Base-by-base conservation (phyloP, 2,329 filamentous ascomycete genomes). In the Talaromyces funiculosus region DNA sequence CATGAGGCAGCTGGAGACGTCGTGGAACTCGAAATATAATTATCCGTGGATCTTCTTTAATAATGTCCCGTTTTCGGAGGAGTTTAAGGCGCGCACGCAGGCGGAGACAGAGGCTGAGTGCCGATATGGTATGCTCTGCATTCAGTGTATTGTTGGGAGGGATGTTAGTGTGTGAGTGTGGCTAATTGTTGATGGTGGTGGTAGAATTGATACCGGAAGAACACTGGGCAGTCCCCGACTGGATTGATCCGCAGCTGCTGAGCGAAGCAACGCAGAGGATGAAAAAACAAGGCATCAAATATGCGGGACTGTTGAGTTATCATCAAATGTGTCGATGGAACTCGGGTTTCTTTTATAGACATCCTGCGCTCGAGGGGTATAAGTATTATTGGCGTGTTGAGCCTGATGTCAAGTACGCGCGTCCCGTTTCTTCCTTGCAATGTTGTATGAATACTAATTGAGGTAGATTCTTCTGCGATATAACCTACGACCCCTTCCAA, bases 261-360 rank as follows among this genome's bases (percentile, higher is more conserved):
- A 76, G 86, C 35, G 91, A 96, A 74, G 96, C 92, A 26, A 86
- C 90, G 61, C 85, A 90, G 71, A 84, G 94, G 9, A 84, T 99
- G 61, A 82, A 90, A 69, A 89, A 93, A 71, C 84, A 93, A 69
- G 84, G 89, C 8, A 91, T 99, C 47, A 93, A 97, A 73, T 99
- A 99, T 74, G 90, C 90, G 69, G 83, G 86, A 67, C 90, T 89
- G 81, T 78, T 90, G 59, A 96, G 92, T 57, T 99, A 99, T 78
- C 93, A 97, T 77, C 90, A 97, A 72, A 99, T 99, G 94, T 99
- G 94, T 73, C 87, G 94, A 60, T 99, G 94, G 94, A 99, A 99
- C 79, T 95, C 90, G 71, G 94, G 94, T 70, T 82, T 97, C 75
- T 99, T 99, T 82, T 97, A 96, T 81, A 91, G 93, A 72, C 94